A percentile compares a stretch with the other conserved stretches of the same genome.
phyloP scores from a whole-genome alignment of 108 stramenopile species.

The Skeletonema menzelii region DNA sequence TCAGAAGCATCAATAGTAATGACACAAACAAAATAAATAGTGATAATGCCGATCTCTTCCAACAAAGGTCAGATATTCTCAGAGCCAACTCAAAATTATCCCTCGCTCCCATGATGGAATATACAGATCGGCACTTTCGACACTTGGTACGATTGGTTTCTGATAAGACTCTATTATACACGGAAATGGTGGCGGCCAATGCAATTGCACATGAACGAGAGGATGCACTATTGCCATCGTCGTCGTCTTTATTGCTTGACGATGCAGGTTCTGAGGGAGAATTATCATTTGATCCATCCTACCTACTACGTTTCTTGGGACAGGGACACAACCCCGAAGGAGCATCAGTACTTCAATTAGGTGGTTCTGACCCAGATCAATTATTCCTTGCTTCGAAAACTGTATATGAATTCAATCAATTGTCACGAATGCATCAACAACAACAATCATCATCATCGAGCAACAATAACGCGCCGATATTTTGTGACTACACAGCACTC shows the following conservation, averaged over 20 bases:
- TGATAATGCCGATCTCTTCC: background rate
- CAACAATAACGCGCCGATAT: conserved; percentile 29
- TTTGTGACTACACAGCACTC: conserved; percentile 92
- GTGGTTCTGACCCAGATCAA: conserved; percentile 89
- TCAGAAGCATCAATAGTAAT: background rate
- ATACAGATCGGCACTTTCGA: conserved; percentile 97
- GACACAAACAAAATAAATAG: background rate
- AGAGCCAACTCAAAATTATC: conserved; percentile 56
- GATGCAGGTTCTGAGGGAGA: background rate
- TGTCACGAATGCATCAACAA: conserved; percentile 29
- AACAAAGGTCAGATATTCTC: conserved; percentile 1
- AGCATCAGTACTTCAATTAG: conserved; percentile 93
- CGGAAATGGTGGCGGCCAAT: conserved; percentile 98
- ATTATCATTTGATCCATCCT: conserved; percentile 10
- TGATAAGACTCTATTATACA: conserved; percentile 86
- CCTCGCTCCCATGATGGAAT: conserved; percentile 99
- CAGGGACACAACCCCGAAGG: conserved; percentile 59
- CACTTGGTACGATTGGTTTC: conserved; percentile 85
- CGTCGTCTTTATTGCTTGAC: background rate
- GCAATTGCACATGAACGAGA: conserved; percentile 75
- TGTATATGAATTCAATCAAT: conserved; percentile 66
- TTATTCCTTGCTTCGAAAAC: conserved; percentile 75
- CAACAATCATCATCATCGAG: background rate
- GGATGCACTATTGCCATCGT: conserved; percentile 4
- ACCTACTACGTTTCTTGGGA: conserved; percentile 49